Evolutionary conservation across 2,329 filamentous ascomycete genomes (phyloP), one percentile per base, ranked within the genome.

Genomic region (Fulvia fulva): DNA sequence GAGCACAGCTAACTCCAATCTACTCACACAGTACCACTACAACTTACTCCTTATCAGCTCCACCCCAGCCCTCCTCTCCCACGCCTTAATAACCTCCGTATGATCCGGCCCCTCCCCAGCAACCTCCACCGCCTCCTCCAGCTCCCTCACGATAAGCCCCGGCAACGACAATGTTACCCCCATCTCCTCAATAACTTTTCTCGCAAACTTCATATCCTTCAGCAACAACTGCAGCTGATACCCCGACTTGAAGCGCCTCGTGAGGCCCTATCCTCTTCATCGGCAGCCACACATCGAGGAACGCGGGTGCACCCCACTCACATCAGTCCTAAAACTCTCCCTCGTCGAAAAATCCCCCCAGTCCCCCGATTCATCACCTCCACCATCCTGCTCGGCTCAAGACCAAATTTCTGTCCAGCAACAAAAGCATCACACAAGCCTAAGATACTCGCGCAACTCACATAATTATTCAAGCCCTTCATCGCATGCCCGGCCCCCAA

Each of bases 321-420:
- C 62, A 54, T 64, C 62, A 8, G 57, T 58, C 47, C 55, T 52
- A 44, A 64, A 64, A 51, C 60, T 62, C 62, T 66, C 62, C 49
- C 60, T 64, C 1, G 73, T 74, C 67, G 69, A 56, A 74, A 75
- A 55, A 70, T 72, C 26, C 68, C 63, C n/a, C 73, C 73, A 5
- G 73, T 75, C 12, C 73, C 73, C 3, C 74, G 71, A 59, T 75
- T 75, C 59, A 75, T 68, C 22, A 74, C 73, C 49, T 75, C 71
- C 44, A 74, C 68, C 73, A 74, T 75, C 26, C 63, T 69, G 45
- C 64, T 62, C 2, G 70, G 69, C 57, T 71, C 64, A 2, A 73
- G 62, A 1, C 70, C 70, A 43, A 71, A 67, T 56, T 71, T 71
- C 59, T 71, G 67, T 1, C 70, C 70, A 7, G 68, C 67, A 3